Conservation (phyloP, 768 basidiomycete species). For the Royoungia palumana region DNA sequence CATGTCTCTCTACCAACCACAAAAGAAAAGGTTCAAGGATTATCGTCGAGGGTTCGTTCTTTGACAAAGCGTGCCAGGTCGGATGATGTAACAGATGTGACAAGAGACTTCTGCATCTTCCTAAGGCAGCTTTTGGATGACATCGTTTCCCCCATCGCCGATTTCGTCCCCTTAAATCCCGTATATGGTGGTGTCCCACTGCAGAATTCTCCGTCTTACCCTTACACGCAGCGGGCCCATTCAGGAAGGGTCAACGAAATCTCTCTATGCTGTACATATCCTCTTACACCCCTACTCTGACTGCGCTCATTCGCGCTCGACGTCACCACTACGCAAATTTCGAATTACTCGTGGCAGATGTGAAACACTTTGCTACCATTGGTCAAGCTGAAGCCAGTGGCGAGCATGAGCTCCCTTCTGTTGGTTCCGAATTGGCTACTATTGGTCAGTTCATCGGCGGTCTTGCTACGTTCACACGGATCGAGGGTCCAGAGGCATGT, state of each 20-base stretch:
- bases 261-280: too few species aligned
- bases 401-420: background rate
- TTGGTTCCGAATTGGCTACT: background rate
- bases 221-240: too few species aligned
- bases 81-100: too few species aligned
- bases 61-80: too few species aligned
- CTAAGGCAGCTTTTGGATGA: constrained; percentile 17
- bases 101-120: background rate
- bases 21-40: too few species aligned
- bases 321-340: too few species aligned
- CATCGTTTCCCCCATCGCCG: constrained; percentile 10
- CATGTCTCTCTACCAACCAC: too few species aligned
- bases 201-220: constrained; percentile 10
- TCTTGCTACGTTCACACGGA: background rate
- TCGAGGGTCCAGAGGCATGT: background rate
- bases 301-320: too few species aligned
- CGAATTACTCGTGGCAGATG: too few species aligned
- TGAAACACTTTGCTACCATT: constrained; percentile 1
- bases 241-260: too few species aligned
- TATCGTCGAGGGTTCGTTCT: too few species aligned
- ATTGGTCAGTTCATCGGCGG: background rate
- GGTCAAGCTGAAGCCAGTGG: background rate
- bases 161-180: background rate
- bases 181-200: constrained; percentile 11
- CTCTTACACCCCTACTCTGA: too few species aligned